phyloP scores from a whole-genome alignment of 129 eudicot genomes.

The Saposhnikovia divaricata region DNA sequence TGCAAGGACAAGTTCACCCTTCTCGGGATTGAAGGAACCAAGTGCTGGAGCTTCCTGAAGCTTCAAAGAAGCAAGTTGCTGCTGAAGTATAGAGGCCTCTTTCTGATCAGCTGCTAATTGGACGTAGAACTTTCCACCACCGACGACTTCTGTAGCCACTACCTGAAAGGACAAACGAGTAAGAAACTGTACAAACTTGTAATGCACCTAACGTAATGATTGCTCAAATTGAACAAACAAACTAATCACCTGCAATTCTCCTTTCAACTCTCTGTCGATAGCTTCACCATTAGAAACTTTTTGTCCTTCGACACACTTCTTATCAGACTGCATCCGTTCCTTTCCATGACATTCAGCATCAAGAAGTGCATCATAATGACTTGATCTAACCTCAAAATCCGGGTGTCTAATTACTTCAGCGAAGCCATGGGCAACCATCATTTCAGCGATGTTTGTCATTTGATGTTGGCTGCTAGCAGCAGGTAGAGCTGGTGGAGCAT shows the following conservation, averaged over 20 bases:
- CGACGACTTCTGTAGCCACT: conserved; percentile 72
- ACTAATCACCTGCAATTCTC: conserved; percentile 58
- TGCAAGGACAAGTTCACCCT: conserved; percentile 79
- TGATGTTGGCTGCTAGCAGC: conserved; percentile 43
- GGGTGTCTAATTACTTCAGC: conserved; percentile 39
- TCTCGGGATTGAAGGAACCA: conserved; percentile 77
- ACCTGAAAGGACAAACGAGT: conserved; percentile 32
- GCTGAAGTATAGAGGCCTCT: conserved; percentile 52
- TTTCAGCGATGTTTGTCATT: conserved; percentile 67
- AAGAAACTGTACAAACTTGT: neutral
- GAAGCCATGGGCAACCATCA: conserved; percentile 67
- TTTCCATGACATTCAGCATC: conserved; percentile 76
- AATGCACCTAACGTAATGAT: no score
- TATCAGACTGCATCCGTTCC: conserved; percentile 68
- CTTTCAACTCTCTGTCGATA: conserved; percentile 56
- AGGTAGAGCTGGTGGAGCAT: conserved; percentile 30
- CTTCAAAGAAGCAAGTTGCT: conserved; percentile 72
- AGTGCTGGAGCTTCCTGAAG: conserved; percentile 67
- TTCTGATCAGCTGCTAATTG: conserved; percentile 66
- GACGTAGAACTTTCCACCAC: conserved; percentile 86
- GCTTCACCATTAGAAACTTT: conserved; percentile 65
- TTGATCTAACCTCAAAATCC: conserved; percentile 90
- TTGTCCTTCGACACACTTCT: conserved; percentile 85
- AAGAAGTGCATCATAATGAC: conserved; percentile 78
- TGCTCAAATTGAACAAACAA: neutral